Evolutionary conservation across 2,329 filamentous ascomycete genomes (phyloP).

Genomic region (Orbilia oligospora): DNA sequence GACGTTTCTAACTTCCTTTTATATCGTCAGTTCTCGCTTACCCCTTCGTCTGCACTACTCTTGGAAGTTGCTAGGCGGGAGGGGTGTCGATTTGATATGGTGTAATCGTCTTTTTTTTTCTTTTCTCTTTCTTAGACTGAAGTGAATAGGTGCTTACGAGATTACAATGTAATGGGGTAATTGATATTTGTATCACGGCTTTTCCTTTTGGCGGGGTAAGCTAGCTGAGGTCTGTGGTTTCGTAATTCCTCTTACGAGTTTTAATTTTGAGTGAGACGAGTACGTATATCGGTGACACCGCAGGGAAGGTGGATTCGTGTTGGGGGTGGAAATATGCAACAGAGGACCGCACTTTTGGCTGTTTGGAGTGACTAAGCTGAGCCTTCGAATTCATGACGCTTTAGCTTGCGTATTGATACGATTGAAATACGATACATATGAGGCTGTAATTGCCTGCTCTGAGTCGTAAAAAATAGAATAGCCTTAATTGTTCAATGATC

Average conservation of each 20-base stretch:
- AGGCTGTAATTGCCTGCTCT: background rate
- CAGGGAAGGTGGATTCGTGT: conserved; percentile 46
- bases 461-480: conserved; percentile 11
- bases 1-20: conserved; percentile 50
- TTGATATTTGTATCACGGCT: background rate
- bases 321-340: conserved; percentile 32
- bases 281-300: background rate
- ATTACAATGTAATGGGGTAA: conserved; percentile 4
- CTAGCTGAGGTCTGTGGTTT: background rate
- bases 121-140: background rate
- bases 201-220: background rate
- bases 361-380: conserved; percentile 25
- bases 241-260: conserved; percentile 17
- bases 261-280: background rate
- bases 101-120: conserved; percentile 6
- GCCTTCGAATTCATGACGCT: background rate
- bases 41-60: conserved; percentile 25
- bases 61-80: conserved; percentile 36
- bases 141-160: conserved; percentile 8
- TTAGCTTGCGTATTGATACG: conserved; percentile 8
- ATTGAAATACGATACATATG: conserved; percentile 16
- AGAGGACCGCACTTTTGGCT: conserved; percentile 24
- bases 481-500: background rate
- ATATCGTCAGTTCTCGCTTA: conserved; percentile 28
- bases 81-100: background rate